These are phyloP conservation scores for Trichoderma asperelloides DNA, from an alignment of 495 filamentous ascomycete genomes.

Conservation along the genomic window DNA sequence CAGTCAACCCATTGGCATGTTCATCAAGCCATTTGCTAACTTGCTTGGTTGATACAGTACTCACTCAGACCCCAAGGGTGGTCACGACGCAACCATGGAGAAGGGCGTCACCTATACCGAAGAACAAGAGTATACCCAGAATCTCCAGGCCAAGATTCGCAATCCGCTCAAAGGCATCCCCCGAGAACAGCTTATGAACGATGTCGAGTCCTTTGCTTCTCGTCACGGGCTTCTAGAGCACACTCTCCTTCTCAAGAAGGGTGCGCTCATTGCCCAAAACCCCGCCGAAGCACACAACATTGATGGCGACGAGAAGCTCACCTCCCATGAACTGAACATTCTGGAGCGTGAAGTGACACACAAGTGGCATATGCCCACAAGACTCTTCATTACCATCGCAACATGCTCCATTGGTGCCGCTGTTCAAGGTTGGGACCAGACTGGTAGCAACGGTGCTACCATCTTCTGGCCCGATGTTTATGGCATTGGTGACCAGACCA, in stretches of 20 bases:
- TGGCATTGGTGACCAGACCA: conserved; percentile 35
- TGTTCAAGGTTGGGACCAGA: conserved; percentile 67
- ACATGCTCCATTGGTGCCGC: conserved; percentile 68
- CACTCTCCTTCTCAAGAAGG: conserved; percentile 43
- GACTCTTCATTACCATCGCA: conserved; percentile 54
- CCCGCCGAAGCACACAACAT: conserved; percentile 45
- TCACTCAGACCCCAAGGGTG: neutral
- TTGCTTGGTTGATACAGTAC: neutral
- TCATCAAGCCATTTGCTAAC: neutral
- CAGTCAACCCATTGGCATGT: neutral
- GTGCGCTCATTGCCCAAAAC: conserved; percentile 58
- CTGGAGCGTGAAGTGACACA: conserved; percentile 49
- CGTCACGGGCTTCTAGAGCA: conserved; percentile 44
- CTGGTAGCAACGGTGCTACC: conserved; percentile 68
- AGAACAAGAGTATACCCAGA: neutral
- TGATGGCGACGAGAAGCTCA: conserved; percentile 38
- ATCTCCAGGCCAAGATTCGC: conserved; percentile 30
- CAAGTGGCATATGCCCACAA: conserved; percentile 55
- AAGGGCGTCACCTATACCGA: neutral
- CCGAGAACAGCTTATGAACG: conserved; percentile 38
- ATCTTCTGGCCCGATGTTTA: conserved; percentile 49
- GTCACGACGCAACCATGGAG: neutral
- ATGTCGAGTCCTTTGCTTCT: conserved; percentile 47
- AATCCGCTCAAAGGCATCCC: conserved; percentile 54
- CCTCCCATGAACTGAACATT: conserved; percentile 42